Conservation (phyloP, 768 basidiomycete species). For the Trametes maxima region DNA sequence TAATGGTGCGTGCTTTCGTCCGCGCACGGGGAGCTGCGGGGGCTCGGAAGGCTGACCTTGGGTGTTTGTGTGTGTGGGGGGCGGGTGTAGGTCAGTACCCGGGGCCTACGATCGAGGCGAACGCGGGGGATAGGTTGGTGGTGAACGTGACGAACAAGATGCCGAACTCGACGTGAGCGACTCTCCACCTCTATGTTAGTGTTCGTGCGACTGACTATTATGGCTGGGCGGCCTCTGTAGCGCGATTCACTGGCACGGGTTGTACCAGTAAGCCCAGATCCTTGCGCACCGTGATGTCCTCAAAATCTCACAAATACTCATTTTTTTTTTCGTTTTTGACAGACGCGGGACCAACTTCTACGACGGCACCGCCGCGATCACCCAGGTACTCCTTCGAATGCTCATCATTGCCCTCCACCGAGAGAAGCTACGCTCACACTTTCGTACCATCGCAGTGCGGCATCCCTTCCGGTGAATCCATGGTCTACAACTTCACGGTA, state of each 20-base stretch:
- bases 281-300: neutral
- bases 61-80: neutral
- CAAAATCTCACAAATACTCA: no score
- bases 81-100: slow-evolving; percentile 34
- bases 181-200: neutral
- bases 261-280: slow-evolving; percentile 19
- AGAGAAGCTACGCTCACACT: no score
- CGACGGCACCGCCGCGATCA: slow-evolving; percentile 49
- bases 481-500: slow-evolving; percentile 37
- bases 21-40: no score
- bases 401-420: no score
- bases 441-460: slow-evolving; percentile 54
- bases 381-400: no score
- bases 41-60: no score
- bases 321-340: neutral
- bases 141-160: slow-evolving; percentile 40
- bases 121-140: slow-evolving; percentile 39
- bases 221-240: slow-evolving; percentile 12
- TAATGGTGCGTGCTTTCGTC: slow-evolving; percentile 41
- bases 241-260: slow-evolving; percentile 40
- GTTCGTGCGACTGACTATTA: neutral
- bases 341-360: slow-evolving; percentile 44
- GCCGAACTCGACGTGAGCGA: slow-evolving; percentile 34
- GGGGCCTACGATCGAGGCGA: slow-evolving; percentile 43
- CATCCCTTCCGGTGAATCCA: slow-evolving; percentile 51